phyloP scores from a whole-genome alignment of 1,139 yeast species.

The Diutina neorugosa region DNA sequence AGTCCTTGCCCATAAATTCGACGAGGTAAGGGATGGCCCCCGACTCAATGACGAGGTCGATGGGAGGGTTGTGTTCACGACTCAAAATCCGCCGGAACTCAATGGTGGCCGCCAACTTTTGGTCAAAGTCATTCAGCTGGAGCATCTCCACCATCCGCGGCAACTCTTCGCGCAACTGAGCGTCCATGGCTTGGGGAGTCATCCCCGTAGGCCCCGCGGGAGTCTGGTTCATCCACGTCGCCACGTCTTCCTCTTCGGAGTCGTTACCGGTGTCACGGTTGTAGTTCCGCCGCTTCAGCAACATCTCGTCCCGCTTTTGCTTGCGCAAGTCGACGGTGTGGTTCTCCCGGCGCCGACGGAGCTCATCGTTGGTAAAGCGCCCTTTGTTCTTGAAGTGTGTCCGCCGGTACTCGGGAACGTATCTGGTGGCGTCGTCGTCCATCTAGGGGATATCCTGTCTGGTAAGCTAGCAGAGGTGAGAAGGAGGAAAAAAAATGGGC shows the following conservation, averaged over 20 bases:
- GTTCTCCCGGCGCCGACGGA: constrained; percentile 95
- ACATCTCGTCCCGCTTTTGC: constrained; percentile 90
- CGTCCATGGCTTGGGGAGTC: constrained; percentile 34
- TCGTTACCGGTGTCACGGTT: constrained; percentile 21
- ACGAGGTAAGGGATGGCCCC: constrained; percentile 92
- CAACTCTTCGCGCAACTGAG: constrained; percentile 55
- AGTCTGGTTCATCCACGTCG: constrained; percentile 10
- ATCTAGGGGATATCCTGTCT: constrained; percentile 16
- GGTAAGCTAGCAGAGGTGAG: neutral
- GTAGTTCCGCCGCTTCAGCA: constrained; percentile 85
- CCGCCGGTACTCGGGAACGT: constrained; percentile 95
- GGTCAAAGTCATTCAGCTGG: constrained; percentile 64
- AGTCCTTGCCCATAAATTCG: constrained; percentile 66
- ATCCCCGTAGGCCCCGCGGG: constrained; percentile 11
- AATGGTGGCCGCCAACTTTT: constrained; percentile 79
- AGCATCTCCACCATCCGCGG: constrained; percentile 82
- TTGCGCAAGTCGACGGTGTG: constrained; percentile 95
- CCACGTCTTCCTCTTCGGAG: constrained; percentile 35
- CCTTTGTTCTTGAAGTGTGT: constrained; percentile 93
- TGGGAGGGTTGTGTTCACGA: constrained; percentile 96
- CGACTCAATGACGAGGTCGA: constrained; percentile 80
- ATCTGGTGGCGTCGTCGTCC: constrained; percentile 76
- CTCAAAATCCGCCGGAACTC: constrained; percentile 89
- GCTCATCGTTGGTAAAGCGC: constrained; percentile 88
- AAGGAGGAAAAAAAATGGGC: neutral